A percentile compares a stretch with the other conserved stretches of the same genome.
Evolutionary conservation across 2,329 filamentous ascomycete genomes (phyloP).

Genomic region (Pseudogymnoascus sp.): DNA sequence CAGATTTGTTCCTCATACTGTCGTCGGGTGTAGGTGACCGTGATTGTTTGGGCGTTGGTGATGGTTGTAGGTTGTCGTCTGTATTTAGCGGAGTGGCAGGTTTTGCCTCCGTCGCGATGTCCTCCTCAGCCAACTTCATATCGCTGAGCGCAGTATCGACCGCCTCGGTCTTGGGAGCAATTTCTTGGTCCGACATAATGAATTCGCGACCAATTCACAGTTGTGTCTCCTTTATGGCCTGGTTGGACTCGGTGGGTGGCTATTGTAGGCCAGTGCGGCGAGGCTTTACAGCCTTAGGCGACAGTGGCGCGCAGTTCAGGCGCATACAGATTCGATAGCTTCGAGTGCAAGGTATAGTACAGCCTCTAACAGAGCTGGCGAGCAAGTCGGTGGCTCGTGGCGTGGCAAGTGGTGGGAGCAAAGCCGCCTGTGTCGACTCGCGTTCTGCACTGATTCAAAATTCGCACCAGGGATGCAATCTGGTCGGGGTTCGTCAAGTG

Average conservation of each 20-base stretch:
- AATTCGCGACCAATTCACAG: constrained; percentile 3
- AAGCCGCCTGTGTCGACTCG: background rate
- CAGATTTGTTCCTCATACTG: constrained; percentile 15
- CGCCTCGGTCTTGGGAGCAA: constrained; percentile 21
- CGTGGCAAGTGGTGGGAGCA: background rate
- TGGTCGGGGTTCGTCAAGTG: background rate
- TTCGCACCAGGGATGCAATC: background rate
- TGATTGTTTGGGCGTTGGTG: constrained; percentile 23
- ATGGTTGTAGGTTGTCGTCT: constrained; percentile 16
- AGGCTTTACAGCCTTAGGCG: background rate
- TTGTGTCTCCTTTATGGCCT: background rate
- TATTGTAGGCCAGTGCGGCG: background rate
- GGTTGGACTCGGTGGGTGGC: background rate
- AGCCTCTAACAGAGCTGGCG: background rate
- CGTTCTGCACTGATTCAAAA: background rate
- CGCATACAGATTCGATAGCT: background rate
- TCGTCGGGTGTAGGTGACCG: constrained; percentile 22
- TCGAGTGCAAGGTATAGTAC: background rate
- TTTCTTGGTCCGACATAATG: constrained; percentile 26
- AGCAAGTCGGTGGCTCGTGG: background rate
- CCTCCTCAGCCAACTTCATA: constrained; percentile 28
- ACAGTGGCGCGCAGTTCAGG: background rate
- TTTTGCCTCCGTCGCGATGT: constrained; percentile 19
- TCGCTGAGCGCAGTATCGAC: constrained; percentile 26
- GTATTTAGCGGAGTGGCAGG: constrained; percentile 16